Conservation (phyloP, 176 grass and related monocot species). For the Microstegium vimineum region DNA sequence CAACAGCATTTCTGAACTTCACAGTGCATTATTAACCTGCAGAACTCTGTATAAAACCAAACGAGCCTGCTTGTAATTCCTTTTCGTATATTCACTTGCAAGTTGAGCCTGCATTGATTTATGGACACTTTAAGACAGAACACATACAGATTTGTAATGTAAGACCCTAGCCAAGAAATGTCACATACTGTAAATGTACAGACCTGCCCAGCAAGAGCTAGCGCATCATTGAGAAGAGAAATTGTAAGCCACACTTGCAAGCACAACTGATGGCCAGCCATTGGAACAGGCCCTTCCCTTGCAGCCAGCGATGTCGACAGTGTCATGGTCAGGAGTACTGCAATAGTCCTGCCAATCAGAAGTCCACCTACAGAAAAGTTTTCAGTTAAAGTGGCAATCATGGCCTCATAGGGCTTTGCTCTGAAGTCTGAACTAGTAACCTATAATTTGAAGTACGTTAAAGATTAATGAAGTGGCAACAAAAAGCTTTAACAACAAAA, state of each 20-base stretch:
- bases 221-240: constrained; percentile 83
- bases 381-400: neutral
- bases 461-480: neutral
- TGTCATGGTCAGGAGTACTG: constrained; percentile 69
- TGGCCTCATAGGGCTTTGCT: neutral
- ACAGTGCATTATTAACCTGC: constrained; percentile 43
- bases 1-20: neutral
- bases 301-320: constrained; percentile 73
- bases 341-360: constrained; percentile 74
- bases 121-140: constrained; percentile 2
- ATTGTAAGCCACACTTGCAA: constrained; percentile 88
- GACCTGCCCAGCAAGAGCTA: constrained; percentile 93
- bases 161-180: neutral
- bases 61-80: constrained; percentile 66
- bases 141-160: neutral
- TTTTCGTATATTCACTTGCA: constrained; percentile 67
- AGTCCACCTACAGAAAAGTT: constrained; percentile 58
- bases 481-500: neutral
- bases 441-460: neutral
- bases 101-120: constrained; percentile 54
- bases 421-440: neutral
- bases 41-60: constrained; percentile 61
- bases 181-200: neutral
- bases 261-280: constrained; percentile 82
- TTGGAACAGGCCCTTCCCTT: constrained; percentile 79